Percentiles rank a stretch among this genome's conserved stretches.
Evolutionary conservation across 352 stramenopile genomes (phyloP).

Genomic region (Phytopythium boreale): DNA sequence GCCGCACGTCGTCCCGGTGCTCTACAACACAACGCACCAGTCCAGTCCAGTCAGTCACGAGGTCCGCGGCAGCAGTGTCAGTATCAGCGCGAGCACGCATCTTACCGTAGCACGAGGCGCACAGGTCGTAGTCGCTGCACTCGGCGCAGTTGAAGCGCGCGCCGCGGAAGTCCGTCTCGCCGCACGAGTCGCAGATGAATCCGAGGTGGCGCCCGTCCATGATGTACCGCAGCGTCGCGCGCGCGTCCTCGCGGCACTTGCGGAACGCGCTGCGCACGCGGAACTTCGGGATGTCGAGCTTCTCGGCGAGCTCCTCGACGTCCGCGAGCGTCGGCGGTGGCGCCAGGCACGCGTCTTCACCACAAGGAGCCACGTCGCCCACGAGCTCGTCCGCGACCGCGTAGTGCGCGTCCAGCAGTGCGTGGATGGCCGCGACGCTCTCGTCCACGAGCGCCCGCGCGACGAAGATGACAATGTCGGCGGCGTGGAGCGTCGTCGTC

Average conservation of each 20-base stretch:
- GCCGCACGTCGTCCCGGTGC: conserved; percentile 54
- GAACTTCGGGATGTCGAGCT: conserved; percentile 78
- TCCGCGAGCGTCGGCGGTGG: conserved; percentile 43
- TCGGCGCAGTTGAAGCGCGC: conserved; percentile 69
- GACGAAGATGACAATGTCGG: conserved; percentile 68
- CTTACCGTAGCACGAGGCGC: conserved; percentile 55
- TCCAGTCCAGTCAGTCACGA: not conserved
- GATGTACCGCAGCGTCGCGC: conserved; percentile 67
- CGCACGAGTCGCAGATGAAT: conserved; percentile 82
- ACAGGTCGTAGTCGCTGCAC: conserved; percentile 82
- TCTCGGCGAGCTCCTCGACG: conserved; percentile 61
- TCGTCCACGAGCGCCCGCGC: conserved; percentile 23
- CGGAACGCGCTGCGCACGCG: conserved; percentile 74
- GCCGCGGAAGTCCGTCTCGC: conserved; percentile 75
- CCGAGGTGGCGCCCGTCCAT: conserved; percentile 80
- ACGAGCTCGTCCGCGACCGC: conserved; percentile 31
- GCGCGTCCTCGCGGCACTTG: conserved; percentile 71
- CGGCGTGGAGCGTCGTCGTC: conserved; percentile 26
- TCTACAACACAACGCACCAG: conserved; percentile 20
- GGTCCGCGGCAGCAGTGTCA: too few species aligned
- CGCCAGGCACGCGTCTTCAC: not conserved
- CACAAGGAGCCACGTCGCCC: not conserved
- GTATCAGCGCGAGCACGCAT: not conserved
- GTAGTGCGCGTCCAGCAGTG: conserved; percentile 43
- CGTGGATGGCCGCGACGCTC: conserved; percentile 15